phyloP scores from a whole-genome alignment of 768 basidiomycete species.

The Sporobolomyces roseus region DNA sequence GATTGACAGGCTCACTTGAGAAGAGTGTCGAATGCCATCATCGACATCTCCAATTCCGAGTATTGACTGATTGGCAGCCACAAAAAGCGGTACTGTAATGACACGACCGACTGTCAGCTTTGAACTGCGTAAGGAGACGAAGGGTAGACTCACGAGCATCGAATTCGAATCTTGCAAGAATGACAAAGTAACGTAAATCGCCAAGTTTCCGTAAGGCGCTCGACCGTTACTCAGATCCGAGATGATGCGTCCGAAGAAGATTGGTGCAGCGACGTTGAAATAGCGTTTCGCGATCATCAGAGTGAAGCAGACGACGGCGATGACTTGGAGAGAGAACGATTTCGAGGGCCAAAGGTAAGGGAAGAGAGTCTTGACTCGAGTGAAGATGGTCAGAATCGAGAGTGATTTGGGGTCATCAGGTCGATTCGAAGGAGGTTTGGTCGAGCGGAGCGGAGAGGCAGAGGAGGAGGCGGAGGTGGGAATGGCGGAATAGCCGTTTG shows the following conservation, averaged over 20 bases:
- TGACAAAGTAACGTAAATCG: conserved; percentile 26
- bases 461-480: background rate
- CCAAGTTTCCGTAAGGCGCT: conserved; percentile 28
- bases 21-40: conserved; percentile 78
- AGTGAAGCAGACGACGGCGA: conserved; percentile 65
- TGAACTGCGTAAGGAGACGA: too few relatives aligned
- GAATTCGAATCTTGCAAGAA: conserved; percentile 35
- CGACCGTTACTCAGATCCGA: conserved; percentile 42
- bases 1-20: conserved; percentile 66
- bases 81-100: conserved; percentile 55
- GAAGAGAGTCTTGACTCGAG: conserved; percentile 61
- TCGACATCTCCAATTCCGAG: conserved; percentile 66
- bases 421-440: conserved; percentile 47
- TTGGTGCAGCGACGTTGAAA: conserved; percentile 47
- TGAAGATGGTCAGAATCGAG: conserved; percentile 55
- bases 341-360: conserved; percentile 84
- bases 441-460: conserved; percentile 17
- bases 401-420: conserved; percentile 56
- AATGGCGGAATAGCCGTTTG: conserved; percentile 2
- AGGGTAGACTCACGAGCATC: conserved; percentile 18
- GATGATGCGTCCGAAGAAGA: conserved; percentile 37
- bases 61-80: conserved; percentile 75
- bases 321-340: conserved; percentile 61
- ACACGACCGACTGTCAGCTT: too few relatives aligned
- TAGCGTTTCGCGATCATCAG: conserved; percentile 70